phyloP scores from a whole-genome alignment of 2,329 filamentous ascomycete species.

The Beauveria sp. region DNA sequence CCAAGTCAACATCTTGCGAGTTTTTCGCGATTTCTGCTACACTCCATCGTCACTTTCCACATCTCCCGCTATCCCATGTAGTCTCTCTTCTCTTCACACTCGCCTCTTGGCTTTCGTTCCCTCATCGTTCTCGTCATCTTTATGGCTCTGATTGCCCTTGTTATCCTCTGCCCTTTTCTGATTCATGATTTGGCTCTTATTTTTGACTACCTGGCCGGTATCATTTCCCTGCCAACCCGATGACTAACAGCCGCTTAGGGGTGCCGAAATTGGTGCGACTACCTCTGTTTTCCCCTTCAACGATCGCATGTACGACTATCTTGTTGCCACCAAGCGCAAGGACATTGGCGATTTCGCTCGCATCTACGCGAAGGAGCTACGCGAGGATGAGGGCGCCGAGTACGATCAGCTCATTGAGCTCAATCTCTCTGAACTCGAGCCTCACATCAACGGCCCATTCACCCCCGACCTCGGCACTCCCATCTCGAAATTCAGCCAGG shows the following conservation, averaged over 20 bases:
- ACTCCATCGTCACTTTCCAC: no score
- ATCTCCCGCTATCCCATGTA: no score
- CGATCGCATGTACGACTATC: slow-evolving; percentile 95
- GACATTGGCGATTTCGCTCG: slow-evolving; percentile 88
- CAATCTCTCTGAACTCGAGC: slow-evolving; percentile 90
- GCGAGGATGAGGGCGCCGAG: slow-evolving; percentile 80
- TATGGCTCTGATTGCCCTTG: no score
- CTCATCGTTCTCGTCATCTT: no score
- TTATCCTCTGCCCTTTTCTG: no score
- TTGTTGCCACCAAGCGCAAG: slow-evolving; percentile 80
- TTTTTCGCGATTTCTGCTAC: no score
- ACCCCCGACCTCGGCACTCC: slow-evolving; percentile 96
- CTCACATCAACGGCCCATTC: slow-evolving; percentile 98
- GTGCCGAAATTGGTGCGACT: slow-evolving; percentile 72
- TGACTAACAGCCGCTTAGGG: not conserved
- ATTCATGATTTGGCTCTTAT: no score
- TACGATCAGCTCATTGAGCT: slow-evolving; percentile 97
- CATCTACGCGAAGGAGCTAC: slow-evolving; percentile 75
- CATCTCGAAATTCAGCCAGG: slow-evolving; percentile 94
- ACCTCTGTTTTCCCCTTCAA: slow-evolving; percentile 97
- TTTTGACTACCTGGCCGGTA: no score
- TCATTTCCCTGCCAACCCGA: not conserved
- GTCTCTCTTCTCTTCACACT: no score
- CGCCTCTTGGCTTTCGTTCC: no score
- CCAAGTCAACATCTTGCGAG: not conserved